Percentiles rank a stretch among this genome's conserved stretches.
Evolutionary conservation across 148 eudicot species (phyloP).

Genomic region (Polygonum maritimum): DNA sequence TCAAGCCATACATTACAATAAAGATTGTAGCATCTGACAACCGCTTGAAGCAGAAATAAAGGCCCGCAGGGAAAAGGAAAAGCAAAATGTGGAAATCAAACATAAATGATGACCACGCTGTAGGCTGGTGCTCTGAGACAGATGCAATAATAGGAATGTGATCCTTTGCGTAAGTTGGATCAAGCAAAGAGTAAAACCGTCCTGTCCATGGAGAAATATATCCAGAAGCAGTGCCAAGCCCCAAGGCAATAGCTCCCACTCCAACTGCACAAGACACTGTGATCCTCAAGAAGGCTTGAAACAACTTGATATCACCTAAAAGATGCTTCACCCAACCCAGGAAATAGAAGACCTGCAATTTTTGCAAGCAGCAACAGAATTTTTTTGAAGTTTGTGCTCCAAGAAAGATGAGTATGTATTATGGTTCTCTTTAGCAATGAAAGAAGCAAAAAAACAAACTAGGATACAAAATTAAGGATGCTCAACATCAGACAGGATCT

Average conservation of each 20-base stretch:
- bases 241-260: constrained; percentile 77
- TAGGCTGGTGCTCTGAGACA: constrained; percentile 98
- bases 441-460: not conserved
- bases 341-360: constrained; percentile 80
- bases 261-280: constrained; percentile 70
- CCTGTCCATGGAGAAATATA: constrained; percentile 99
- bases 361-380: not conserved
- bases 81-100: constrained; percentile 93
- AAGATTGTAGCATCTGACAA: constrained; percentile 96
- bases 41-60: constrained; percentile 94
- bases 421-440: not conserved
- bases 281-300: constrained; percentile 76
- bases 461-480: not conserved
- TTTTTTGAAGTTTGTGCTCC: not conserved
- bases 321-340: constrained; percentile 89
- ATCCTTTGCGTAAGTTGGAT: constrained; percentile 97
- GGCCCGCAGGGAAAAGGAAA: constrained; percentile 91
- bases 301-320: constrained; percentile 66
- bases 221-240: constrained; percentile 93
- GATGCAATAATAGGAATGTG: constrained; percentile 98
- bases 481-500: no score
- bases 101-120: constrained; percentile 99
- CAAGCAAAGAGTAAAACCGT: constrained; percentile 93
- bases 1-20: constrained; percentile 94
- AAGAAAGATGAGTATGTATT: not conserved